Evolutionary conservation across 305 asterid genomes (phyloP).

Genomic region (Euphrasia arctica): DNA sequence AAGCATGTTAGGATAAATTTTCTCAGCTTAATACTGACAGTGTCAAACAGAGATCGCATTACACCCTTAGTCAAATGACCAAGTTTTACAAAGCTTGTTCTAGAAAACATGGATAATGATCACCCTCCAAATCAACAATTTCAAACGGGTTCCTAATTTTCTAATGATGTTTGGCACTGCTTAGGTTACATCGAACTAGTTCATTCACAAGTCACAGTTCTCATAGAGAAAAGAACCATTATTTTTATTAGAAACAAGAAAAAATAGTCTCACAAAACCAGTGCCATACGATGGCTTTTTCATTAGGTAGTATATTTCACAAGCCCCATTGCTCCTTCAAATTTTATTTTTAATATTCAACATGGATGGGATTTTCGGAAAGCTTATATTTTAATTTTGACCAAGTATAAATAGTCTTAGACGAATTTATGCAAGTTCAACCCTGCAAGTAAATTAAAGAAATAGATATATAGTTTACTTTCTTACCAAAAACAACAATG

Average conservation of each 20-base stretch:
- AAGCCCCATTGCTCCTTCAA: background rate
- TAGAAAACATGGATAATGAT: background rate
- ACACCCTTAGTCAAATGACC: conserved; percentile 12
- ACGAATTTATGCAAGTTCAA: background rate
- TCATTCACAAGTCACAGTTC: conserved; percentile 8
- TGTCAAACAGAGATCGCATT: background rate
- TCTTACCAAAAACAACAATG: background rate
- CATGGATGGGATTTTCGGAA: conserved; percentile 2
- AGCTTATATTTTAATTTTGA: conserved; percentile 1
- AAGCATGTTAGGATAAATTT: conserved; percentile 1
- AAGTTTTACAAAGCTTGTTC: background rate
- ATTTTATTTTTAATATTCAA: background rate
- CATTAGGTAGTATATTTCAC: conserved; percentile 9
- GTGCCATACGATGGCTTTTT: background rate
- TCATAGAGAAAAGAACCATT: background rate
- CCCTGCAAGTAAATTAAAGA: background rate
- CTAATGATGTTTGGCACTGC: conserved; percentile 1
- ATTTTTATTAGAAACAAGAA: background rate
- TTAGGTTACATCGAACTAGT: conserved; percentile 14
- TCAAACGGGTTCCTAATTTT: conserved; percentile 4
- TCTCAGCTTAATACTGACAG: background rate
- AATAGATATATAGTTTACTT: background rate
- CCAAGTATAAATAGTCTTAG: conserved; percentile 1
- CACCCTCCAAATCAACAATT: conserved; percentile 9
- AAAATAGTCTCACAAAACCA: conserved; percentile 1